phyloP scores from a whole-genome alignment of 805 yeast species.

The Yamadazyma endophytica region DNA sequence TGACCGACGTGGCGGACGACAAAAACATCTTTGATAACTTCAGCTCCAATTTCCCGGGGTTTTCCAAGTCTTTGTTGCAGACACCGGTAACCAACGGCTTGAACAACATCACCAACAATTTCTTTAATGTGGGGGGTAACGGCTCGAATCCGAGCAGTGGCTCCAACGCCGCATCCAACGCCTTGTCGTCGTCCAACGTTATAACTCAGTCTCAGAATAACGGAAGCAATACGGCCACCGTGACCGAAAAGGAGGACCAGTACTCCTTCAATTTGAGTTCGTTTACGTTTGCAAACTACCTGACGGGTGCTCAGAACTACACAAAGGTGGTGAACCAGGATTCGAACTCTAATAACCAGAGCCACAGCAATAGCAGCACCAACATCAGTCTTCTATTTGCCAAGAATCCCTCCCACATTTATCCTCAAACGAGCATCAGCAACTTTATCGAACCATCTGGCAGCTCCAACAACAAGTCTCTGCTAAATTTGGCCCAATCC shows the following conservation, averaged over 20 bases:
- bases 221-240: constrained; percentile 1
- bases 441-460: constrained; percentile 3
- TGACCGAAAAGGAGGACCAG: constrained; percentile 20
- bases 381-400: constrained; percentile 11
- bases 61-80: constrained; percentile 8
- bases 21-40: constrained; percentile 5
- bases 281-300: constrained; percentile 26
- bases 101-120: constrained; percentile 32
- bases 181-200: too few relatives aligned
- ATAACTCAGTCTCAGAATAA: too few relatives aligned
- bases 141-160: constrained; percentile 4
- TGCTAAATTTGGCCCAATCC: not conserved
- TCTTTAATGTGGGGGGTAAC: constrained; percentile 19
- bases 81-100: constrained; percentile 14
- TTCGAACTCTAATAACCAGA: constrained; percentile 1
- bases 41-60: constrained; percentile 8
- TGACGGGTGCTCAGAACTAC: constrained; percentile 3
- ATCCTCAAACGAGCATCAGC: constrained; percentile 5
- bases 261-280: constrained; percentile 31
- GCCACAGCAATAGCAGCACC: constrained; percentile 6
- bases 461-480: constrained; percentile 1
- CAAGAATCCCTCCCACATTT: constrained; percentile 11
- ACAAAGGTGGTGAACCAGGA: constrained; percentile 1
- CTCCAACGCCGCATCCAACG: too few relatives aligned
- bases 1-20: not conserved